Percentiles rank a stretch among this genome's conserved stretches.
Conservation (phyloP, 2,329 filamentous ascomycete genomes). For the Lachnellula subtilissima region DNA sequence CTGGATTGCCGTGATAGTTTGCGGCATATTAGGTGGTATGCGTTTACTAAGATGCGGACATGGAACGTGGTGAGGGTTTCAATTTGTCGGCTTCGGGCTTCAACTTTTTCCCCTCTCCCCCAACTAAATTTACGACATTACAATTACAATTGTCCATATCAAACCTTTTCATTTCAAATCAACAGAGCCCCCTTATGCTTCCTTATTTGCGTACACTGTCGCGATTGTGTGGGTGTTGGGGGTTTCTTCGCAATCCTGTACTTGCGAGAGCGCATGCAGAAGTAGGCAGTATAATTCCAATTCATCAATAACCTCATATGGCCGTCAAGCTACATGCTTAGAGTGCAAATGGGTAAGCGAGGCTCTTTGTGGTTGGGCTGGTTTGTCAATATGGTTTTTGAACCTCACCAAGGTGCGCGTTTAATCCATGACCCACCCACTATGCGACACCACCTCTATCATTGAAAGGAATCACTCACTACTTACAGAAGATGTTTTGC, state of each 20-base stretch:
- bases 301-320: slow-evolving; percentile 1
- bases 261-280: background rate
- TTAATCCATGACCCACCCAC: background rate
- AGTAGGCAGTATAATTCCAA: background rate
- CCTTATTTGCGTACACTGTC: background rate
- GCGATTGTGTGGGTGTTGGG: background rate
- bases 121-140: background rate
- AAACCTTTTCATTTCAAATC: background rate
- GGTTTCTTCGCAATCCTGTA: background rate
- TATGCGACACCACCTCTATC: no score
- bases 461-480: no score
- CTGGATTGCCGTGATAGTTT: background rate
- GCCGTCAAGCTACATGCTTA: background rate
- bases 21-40: background rate
- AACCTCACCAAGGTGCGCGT: background rate
- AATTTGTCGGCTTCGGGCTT: background rate
- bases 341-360: slow-evolving; percentile 2
- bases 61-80: background rate
- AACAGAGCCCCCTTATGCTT: background rate
- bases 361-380: background rate
- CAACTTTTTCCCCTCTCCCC: background rate
- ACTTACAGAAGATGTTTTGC: no score
- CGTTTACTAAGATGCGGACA: background rate
- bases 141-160: background rate
- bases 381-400: background rate